Evolutionary conservation across 1,284 basidiomycete species (phyloP), one percentile per base, ranked within the genome.

Genomic region (Marasmius fiardii): DNA sequence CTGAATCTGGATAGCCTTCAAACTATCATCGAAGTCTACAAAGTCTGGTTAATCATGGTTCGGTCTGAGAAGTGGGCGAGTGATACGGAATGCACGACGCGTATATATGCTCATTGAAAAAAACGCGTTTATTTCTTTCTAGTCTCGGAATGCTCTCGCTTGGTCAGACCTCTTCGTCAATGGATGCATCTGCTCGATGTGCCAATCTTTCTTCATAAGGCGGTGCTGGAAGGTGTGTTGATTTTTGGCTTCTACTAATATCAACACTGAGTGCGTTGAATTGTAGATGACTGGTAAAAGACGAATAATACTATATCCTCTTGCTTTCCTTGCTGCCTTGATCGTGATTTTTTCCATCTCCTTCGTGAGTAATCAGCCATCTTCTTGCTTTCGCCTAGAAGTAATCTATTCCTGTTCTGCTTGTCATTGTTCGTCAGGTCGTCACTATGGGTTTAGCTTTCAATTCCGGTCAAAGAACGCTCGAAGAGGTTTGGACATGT

Each of bases 1-100:
- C n/a, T 31, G 28, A 10, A 4, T 31, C 5, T 28, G 49, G 24
- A 34, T 6, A 81, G 79, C 18, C 41, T 75, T 33, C 79, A 82
- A 61, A 79, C 79, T 0, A 60, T 70, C 5, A 60, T 81, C n/a
- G 72, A 78, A 58, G 71, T 71, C 52, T 79, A 77, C 63, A 82
- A 81, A 62, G 66, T 73, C 1, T 82, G 79, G 78, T 65, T 71
- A 21, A 73, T 74, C 16, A 63, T 71, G 1, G 68, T 81, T 35
- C 57, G 64, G 16, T 64, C 65, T 3, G 53, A 65, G 41, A 65
- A 66, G 52, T 81, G 79, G 56, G 59, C 55, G 48, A 51, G 53
- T 55, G 10, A 11, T 23, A 6, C 18, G 18, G 10, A 18, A 51
- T 18, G 24, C 24, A 26, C 16, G 39, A 28, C 34, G 44, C 45